phyloP scores from a whole-genome alignment of 345 rosid genomes.

The Trapa incisa region DNA sequence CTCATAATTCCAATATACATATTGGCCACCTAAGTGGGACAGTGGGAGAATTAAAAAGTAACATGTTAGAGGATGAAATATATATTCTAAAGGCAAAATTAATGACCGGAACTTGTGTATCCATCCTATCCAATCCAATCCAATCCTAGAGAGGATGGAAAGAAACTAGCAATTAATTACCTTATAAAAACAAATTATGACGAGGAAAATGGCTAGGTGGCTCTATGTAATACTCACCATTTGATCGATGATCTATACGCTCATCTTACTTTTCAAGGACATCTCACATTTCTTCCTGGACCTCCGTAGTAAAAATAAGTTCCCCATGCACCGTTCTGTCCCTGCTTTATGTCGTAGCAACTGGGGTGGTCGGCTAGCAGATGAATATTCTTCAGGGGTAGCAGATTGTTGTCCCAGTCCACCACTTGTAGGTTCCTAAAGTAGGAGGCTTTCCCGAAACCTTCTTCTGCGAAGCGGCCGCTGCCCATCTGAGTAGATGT shows the following conservation, averaged over 20 bases:
- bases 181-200: background rate
- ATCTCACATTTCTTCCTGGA: conserved; percentile 78
- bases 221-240: background rate
- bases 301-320: conserved; percentile 96
- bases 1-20: conserved; percentile 27
- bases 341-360: conserved; percentile 89
- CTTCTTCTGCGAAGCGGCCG: conserved; percentile 85
- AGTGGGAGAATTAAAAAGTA: conserved; percentile 10
- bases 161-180: background rate
- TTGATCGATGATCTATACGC: too few species aligned
- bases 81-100: conserved; percentile 9
- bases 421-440: conserved; percentile 80
- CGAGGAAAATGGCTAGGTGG: background rate
- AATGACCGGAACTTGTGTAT: conserved; percentile 7
- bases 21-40: conserved; percentile 11
- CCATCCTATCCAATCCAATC: background rate
- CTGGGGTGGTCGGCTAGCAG: conserved; percentile 73
- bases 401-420: conserved; percentile 89
- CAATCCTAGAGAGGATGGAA: background rate
- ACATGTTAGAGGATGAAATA: conserved; percentile 3
- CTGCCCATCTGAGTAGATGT: conserved; percentile 96
- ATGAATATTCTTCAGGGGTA: conserved; percentile 57
- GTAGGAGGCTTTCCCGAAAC: conserved; percentile 80
- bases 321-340: conserved; percentile 74
- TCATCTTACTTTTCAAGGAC: conserved; percentile 29